Evolutionary conservation across 2,329 filamentous ascomycete species (phyloP).

Genomic region (Paraconiothyrium brasiliense): DNA sequence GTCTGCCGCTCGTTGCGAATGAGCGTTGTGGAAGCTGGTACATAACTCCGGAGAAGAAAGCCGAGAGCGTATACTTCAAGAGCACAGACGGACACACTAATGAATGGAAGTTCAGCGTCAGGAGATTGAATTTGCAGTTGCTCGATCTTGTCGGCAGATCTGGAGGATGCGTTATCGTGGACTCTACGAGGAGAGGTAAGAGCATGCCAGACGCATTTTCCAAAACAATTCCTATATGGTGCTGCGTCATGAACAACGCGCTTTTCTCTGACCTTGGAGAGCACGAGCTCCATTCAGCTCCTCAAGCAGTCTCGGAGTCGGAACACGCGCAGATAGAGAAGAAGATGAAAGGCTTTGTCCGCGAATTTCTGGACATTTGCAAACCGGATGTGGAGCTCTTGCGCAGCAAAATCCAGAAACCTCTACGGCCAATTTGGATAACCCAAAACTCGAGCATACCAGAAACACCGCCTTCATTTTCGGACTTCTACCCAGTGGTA

Average conservation of each 20-base stretch:
- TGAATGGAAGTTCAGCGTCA: conserved; percentile 88
- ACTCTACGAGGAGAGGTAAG: conserved; percentile 92
- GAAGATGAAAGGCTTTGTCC: conserved; percentile 66
- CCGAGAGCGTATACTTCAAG: conserved; percentile 90
- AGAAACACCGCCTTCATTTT: conserved; percentile 57
- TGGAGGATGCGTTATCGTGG: conserved; percentile 86
- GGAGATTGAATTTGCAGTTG: conserved; percentile 85
- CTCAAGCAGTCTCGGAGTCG: conserved; percentile 74
- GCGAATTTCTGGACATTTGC: conserved; percentile 63
- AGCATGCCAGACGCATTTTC: conserved; percentile 93
- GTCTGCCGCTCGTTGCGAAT: conserved; percentile 83
- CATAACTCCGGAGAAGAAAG: conserved; percentile 71
- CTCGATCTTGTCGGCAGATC: conserved; percentile 71
- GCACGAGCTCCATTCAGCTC: conserved; percentile 73
- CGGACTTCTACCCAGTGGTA: conserved; percentile 75
- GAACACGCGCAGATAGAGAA: conserved; percentile 81
- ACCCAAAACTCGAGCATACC: conserved; percentile 71
- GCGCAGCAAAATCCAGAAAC: conserved; percentile 69
- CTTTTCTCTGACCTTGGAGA: conserved; percentile 71
- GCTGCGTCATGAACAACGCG: conserved; percentile 80
- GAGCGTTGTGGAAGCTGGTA: conserved; percentile 98
- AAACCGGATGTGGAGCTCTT: conserved; percentile 67
- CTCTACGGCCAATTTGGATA: conserved; percentile 81
- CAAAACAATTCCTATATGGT: conserved; percentile 96
- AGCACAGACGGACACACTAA: conserved; percentile 94